Percentiles rank a stretch among this genome's conserved stretches.
Conservation (phyloP, 2,329 filamentous ascomycete genomes). For the Talaromyces sp. region DNA sequence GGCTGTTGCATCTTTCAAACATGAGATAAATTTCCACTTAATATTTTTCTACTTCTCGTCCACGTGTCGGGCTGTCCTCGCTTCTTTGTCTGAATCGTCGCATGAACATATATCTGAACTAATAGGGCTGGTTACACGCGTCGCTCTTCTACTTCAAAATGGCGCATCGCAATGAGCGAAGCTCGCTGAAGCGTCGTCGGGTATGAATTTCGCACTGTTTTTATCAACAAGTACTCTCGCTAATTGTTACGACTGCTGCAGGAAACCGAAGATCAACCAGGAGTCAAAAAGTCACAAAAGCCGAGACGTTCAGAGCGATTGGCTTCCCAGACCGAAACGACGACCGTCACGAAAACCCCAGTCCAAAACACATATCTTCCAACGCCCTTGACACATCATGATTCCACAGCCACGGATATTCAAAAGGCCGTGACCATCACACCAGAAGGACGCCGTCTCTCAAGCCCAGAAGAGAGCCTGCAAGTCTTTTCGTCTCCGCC, state of each 20-base stretch:
- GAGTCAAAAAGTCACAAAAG: conserved; percentile 66
- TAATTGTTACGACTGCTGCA: conserved; percentile 32
- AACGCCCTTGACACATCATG: conserved; percentile 70
- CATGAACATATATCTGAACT: background rate
- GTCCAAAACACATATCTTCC: conserved; percentile 66
- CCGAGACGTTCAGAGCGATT: conserved; percentile 72
- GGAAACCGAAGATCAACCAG: conserved; percentile 57
- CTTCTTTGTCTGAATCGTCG: background rate
- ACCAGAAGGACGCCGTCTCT: conserved; percentile 53
- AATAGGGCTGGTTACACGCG: background rate
- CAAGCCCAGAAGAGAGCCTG: conserved; percentile 34
- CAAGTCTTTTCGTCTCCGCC: conserved; percentile 58
- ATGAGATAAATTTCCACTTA: conserved; percentile 4
- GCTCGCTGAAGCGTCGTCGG: conserved; percentile 75
- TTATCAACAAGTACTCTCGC: background rate
- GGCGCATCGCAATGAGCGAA: conserved; percentile 61
- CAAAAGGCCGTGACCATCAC: conserved; percentile 68
- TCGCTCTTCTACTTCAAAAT: conserved; percentile 20
- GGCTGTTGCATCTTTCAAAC: background rate
- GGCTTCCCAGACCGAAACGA: conserved; percentile 53
- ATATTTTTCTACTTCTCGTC: background rate
- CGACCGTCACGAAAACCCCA: conserved; percentile 45
- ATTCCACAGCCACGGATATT: conserved; percentile 56
- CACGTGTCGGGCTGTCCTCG: background rate
- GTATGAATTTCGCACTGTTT: conserved; percentile 48